Evolutionary conservation across 345 rosid genomes (phyloP).

Genomic region (Populus simonii): DNA sequence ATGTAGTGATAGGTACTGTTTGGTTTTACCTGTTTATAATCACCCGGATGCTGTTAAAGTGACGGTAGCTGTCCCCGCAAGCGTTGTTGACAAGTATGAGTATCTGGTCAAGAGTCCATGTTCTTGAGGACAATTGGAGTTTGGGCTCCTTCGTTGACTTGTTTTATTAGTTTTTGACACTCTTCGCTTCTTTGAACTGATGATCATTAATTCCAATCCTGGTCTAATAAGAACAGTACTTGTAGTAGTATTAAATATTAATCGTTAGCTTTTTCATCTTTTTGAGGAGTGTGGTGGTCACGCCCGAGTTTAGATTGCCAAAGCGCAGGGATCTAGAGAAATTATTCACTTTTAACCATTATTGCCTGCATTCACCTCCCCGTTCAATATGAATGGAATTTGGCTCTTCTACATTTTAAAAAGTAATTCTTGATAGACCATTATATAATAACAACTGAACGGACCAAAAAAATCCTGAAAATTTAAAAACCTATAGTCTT

Average conservation of each 20-base stretch:
- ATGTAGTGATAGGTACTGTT: slow-evolving; percentile 70
- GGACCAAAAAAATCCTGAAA: too few relatives aligned
- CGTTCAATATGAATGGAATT: neutral
- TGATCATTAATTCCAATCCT: neutral
- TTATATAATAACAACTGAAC: too few relatives aligned
- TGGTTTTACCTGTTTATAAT: slow-evolving; percentile 59
- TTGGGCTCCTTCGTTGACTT: slow-evolving; percentile 33
- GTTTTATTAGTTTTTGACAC: slow-evolving; percentile 31
- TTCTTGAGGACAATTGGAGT: slow-evolving; percentile 17
- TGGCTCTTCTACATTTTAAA: neutral
- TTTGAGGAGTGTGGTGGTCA: too few relatives aligned
- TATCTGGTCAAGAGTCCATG: slow-evolving; percentile 42
- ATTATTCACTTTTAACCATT: neutral
- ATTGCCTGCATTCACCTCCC: neutral
- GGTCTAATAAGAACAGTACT: neutral
- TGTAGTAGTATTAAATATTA: neutral
- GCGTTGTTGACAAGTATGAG: slow-evolving; percentile 55
- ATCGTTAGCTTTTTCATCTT: neutral
- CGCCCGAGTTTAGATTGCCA: neutral
- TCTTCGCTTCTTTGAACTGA: neutral
- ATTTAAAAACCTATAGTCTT: too few relatives aligned
- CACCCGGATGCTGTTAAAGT: slow-evolving; percentile 59
- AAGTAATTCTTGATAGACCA: too few relatives aligned
- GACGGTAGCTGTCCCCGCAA: slow-evolving; percentile 71
- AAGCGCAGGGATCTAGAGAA: neutral